phyloP scores from a whole-genome alignment of 1,139 yeast species.

The Pneumocystis canis region DNA sequence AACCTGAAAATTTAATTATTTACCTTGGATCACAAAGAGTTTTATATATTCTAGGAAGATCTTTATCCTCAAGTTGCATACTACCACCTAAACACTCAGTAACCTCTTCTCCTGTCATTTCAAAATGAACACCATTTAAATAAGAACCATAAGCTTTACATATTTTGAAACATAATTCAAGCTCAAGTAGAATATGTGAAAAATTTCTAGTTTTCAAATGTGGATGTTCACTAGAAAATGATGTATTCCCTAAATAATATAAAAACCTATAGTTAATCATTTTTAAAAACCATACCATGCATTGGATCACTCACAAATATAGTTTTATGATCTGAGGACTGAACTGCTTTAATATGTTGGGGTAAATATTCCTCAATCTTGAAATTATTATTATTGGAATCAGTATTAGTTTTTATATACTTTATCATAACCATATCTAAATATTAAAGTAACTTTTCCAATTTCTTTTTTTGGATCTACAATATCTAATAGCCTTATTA shows the following conservation, averaged over 20 bases:
- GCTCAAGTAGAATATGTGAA: constrained; percentile 30
- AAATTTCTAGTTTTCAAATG: constrained; percentile 31
- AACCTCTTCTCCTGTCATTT: constrained; percentile 32
- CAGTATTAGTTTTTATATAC: background rate
- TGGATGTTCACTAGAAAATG: constrained; percentile 26
- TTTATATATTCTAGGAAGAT: constrained; percentile 28
- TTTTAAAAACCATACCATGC: constrained; percentile 24
- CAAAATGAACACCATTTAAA: constrained; percentile 31
- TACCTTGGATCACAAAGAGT: constrained; percentile 32
- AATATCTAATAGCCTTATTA: constrained; percentile 27
- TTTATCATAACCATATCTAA: constrained; percentile 31
- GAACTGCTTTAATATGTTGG: constrained; percentile 29
- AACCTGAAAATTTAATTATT: background rate
- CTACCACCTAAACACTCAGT: constrained; percentile 35
- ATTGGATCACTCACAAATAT: constrained; percentile 20
- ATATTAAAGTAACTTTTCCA: constrained; percentile 31
- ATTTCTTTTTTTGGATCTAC: constrained; percentile 28
- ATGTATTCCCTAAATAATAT: constrained; percentile 24
- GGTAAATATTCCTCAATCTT: constrained; percentile 26
- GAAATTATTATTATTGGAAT: background rate
- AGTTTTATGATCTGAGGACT: constrained; percentile 28
- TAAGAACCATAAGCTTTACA: constrained; percentile 24
- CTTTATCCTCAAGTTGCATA: constrained; percentile 29
- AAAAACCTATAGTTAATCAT: constrained; percentile 30
- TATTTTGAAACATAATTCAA: constrained; percentile 26